These are phyloP conservation scores for Myrmaecium sp. DNA, from an alignment of 2,329 filamentous ascomycete species.

Conservation along the genomic window DNA sequence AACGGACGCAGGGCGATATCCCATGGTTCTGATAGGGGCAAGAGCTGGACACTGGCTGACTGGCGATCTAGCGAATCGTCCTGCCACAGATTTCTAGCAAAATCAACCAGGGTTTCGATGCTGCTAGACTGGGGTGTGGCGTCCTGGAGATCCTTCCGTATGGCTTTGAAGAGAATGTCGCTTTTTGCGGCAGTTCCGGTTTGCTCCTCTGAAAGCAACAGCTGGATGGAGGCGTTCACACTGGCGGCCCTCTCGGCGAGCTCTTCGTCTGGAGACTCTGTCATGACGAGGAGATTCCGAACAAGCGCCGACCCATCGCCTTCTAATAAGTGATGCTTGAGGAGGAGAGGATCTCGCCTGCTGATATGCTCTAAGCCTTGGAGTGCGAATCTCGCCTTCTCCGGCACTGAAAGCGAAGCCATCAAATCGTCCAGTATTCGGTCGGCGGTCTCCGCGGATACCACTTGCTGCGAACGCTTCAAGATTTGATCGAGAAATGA, in stretches of 20 bases:
- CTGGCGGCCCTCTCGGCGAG: conserved; percentile 26
- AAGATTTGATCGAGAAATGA: conserved; percentile 19
- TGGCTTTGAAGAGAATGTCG: conserved; percentile 33
- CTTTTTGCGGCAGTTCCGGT: conserved; percentile 22
- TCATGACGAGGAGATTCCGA: conserved; percentile 34
- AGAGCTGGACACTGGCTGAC: conserved; percentile 17
- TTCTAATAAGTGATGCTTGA: conserved; percentile 27
- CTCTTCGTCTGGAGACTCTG: conserved; percentile 36
- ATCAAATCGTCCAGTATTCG: conserved; percentile 21
- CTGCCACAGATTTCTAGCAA: conserved; percentile 33
- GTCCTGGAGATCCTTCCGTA: conserved; percentile 33
- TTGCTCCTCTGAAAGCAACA: conserved; percentile 13
- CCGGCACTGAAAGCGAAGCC: conserved; percentile 19
- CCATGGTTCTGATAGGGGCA: conserved; percentile 57
- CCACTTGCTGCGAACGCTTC: conserved; percentile 14
- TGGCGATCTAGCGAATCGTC: conserved; percentile 13
- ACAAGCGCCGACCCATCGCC: conserved; percentile 32
- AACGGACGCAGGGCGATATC: conserved; percentile 41
- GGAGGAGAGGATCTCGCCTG: conserved; percentile 21
- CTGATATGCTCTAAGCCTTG: conserved; percentile 29
- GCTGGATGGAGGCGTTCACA: conserved; percentile 21
- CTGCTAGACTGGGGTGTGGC: conserved; percentile 27
- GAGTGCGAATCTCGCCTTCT: conserved; percentile 18
- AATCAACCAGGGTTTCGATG: conserved; percentile 37
- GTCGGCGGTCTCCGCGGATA: conserved; percentile 20